Conservation (phyloP, 2,329 filamentous ascomycete genomes). For the Botryotinia calthae region DNA sequence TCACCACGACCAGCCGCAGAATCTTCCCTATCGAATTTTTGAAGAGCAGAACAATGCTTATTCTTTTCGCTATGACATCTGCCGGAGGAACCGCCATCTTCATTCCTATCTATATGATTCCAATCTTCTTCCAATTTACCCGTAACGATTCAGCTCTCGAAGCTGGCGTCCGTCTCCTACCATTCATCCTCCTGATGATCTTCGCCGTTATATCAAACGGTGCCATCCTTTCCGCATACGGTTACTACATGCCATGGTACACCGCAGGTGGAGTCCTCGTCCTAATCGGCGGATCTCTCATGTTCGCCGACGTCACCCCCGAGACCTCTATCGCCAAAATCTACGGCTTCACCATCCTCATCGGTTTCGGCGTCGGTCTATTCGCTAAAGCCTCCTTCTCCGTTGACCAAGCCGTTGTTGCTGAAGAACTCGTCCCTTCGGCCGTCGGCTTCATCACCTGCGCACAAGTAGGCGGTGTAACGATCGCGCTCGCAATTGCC, state of each 20-base stretch:
- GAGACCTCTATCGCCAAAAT: slow-evolving; percentile 31
- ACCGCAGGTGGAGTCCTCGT: slow-evolving; percentile 39
- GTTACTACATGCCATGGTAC: slow-evolving; percentile 44
- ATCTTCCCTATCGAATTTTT: slow-evolving; percentile 39
- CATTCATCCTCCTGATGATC: slow-evolving; percentile 41
- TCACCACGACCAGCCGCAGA: slow-evolving; percentile 32
- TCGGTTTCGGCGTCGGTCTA: slow-evolving; percentile 42
- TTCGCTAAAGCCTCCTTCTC: slow-evolving; percentile 1
- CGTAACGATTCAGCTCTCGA: slow-evolving; percentile 49
- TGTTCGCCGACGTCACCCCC: slow-evolving; percentile 36
- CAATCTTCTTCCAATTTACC: slow-evolving; percentile 53
- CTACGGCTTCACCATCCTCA: slow-evolving; percentile 39
- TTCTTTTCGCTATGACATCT: slow-evolving; percentile 40
- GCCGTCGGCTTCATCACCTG: slow-evolving; percentile 44
- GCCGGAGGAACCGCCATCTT: slow-evolving; percentile 40
- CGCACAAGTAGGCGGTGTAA: slow-evolving; percentile 41
- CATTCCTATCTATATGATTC: slow-evolving; percentile 43
- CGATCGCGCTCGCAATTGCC: slow-evolving; percentile 42
- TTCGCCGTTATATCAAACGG: slow-evolving; percentile 40
- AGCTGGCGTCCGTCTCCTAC: slow-evolving; percentile 41
- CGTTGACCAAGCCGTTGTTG: not conserved
- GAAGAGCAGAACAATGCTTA: slow-evolving; percentile 40
- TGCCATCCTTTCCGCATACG: slow-evolving; percentile 38
- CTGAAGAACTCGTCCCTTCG: slow-evolving; percentile 35
- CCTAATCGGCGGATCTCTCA: slow-evolving; percentile 34